These are phyloP conservation scores for Cyclostephanos invisitatus DNA, from an alignment of 108 stramenopile genomes.

Conservation along the genomic window DNA sequence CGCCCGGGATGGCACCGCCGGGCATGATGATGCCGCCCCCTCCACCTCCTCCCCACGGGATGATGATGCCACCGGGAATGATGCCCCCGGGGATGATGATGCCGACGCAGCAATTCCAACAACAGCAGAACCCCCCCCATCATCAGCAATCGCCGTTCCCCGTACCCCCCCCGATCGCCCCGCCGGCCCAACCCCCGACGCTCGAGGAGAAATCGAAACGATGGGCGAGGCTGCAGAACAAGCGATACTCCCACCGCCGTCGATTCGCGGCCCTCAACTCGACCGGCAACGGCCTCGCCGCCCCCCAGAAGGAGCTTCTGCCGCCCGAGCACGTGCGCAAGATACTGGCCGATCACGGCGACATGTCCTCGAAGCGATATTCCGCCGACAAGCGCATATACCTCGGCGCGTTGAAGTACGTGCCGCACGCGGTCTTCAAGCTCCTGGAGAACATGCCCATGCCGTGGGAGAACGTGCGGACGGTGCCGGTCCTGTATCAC, in stretches of 20 bases:
- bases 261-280: slow-evolving; percentile 50
- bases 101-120: slow-evolving; percentile 16
- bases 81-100: slow-evolving; percentile 44
- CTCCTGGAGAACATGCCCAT: slow-evolving; percentile 98
- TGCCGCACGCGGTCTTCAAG: slow-evolving; percentile 98
- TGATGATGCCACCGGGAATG: slow-evolving; percentile 42
- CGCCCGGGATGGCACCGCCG: slow-evolving; percentile 38
- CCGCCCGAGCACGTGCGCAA: slow-evolving; percentile 96
- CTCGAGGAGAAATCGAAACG: slow-evolving; percentile 84
- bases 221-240: slow-evolving; percentile 84
- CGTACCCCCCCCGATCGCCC: slow-evolving; percentile 20
- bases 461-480: slow-evolving; percentile 95
- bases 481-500: slow-evolving; percentile 96
- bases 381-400: slow-evolving; percentile 96
- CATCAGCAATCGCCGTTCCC: slow-evolving; percentile 11
- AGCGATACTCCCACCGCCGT: slow-evolving; percentile 78
- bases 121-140: slow-evolving; percentile 7
- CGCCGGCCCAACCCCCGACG: slow-evolving; percentile 21
- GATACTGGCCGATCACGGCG: slow-evolving; percentile 97
- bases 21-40: slow-evolving; percentile 19
- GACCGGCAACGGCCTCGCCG: slow-evolving; percentile 42
- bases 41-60: slow-evolving; percentile 29
- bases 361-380: slow-evolving; percentile 98
- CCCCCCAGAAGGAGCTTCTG: slow-evolving; percentile 90
- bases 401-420: slow-evolving; percentile 98